These are phyloP conservation scores for Rhodotorula sp. DNA, from an alignment of 1,284 basidiomycete genomes.

Conservation along the genomic window DNA sequence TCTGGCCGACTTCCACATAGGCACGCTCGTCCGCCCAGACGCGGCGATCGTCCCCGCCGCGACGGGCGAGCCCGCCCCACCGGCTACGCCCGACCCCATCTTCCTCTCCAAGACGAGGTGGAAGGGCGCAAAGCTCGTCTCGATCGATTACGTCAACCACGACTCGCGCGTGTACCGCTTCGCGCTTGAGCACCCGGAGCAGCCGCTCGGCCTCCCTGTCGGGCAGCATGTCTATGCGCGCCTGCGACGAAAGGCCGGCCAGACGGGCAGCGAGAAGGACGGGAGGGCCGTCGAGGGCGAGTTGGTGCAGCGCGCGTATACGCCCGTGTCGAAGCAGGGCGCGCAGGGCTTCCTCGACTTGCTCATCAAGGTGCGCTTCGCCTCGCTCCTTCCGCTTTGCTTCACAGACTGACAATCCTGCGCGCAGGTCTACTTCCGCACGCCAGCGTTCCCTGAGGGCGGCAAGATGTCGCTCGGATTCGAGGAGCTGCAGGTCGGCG, in stretches of 20 bases:
- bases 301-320: constrained; percentile 65
- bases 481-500: constrained; percentile 58
- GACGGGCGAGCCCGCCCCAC: background rate
- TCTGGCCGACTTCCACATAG: constrained; percentile 55
- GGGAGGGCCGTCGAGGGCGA: constrained; percentile 50
- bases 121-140: constrained; percentile 58
- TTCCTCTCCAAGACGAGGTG: constrained; percentile 62
- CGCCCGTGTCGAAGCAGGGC: constrained; percentile 59
- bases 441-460: constrained; percentile 54
- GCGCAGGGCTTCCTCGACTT: constrained; percentile 61
- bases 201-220: constrained; percentile 62
- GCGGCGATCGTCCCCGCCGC: constrained; percentile 18
- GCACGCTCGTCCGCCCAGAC: constrained; percentile 51
- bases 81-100: constrained; percentile 38
- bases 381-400: background rate
- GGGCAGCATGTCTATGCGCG: constrained; percentile 67
- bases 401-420: background rate
- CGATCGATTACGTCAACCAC: constrained; percentile 56
- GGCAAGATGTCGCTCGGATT: constrained; percentile 65
- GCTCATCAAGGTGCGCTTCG: constrained; percentile 57
- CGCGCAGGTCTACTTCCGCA: constrained; percentile 58
- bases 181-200: constrained; percentile 55
- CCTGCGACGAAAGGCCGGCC: constrained; percentile 53
- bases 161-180: constrained; percentile 63
- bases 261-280: constrained; percentile 7